These are phyloP conservation scores for Chaetomiaceae sp. DNA, from an alignment of 2,329 filamentous ascomycete genomes.

Conservation along the genomic window DNA sequence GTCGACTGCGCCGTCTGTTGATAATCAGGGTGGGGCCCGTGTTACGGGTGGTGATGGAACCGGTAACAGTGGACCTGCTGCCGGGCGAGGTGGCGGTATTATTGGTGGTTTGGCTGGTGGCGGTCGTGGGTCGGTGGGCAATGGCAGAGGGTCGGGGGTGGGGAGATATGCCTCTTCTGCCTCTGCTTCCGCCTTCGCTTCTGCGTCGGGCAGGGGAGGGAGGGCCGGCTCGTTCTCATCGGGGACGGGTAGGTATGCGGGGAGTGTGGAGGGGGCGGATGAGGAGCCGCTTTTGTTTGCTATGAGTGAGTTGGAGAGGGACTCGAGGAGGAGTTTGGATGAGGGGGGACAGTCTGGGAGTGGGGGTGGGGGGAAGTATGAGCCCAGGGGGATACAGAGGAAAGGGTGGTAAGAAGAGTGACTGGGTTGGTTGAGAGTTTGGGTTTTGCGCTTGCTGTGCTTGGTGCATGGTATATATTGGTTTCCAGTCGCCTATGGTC, in stretches of 20 bases:
- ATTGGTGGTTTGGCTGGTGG: neutral
- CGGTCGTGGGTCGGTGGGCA: neutral
- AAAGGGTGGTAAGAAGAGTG: constrained; percentile 23
- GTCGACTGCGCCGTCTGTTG: neutral
- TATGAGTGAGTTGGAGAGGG: constrained; percentile 65
- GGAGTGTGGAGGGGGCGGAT: constrained; percentile 49
- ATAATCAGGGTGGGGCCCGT: neutral
- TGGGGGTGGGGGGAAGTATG: constrained; percentile 14
- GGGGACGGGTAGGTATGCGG: too few relatives aligned
- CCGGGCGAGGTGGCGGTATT: neutral
- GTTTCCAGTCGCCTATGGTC: too few relatives aligned
- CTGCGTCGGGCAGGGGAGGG: neutral
- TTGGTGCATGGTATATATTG: too few relatives aligned
- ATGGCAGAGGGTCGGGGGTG: too few relatives aligned
- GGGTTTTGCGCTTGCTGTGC: too few relatives aligned
- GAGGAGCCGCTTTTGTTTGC: constrained; percentile 70
- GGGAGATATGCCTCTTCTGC: too few relatives aligned
- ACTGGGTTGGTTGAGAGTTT: too few relatives aligned
- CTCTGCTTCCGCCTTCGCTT: too few relatives aligned
- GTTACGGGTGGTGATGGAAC: too few relatives aligned
- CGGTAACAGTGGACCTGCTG: too few relatives aligned
- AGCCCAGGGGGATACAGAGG: constrained; percentile 23
- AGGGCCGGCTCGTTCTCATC: too few relatives aligned
- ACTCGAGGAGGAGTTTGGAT: constrained; percentile 55
- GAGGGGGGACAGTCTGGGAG: constrained; percentile 32